Percentiles rank a stretch among this genome's conserved stretches.
Conservation (phyloP, 2,329 filamentous ascomycete species). For the Botryotinia globosa region DNA sequence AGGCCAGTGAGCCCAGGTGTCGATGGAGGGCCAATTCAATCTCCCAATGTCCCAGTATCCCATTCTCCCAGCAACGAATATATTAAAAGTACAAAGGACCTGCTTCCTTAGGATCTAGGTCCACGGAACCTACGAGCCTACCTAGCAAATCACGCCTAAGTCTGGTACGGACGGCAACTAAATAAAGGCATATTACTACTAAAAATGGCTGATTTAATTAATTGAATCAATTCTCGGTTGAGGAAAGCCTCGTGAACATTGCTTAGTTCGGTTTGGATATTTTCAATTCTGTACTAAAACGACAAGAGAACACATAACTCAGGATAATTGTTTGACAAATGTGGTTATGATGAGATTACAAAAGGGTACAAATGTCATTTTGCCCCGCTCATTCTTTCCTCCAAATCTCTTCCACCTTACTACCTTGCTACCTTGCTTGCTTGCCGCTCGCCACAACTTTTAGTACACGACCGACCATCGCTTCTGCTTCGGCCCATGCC, state of each 20-base stretch:
- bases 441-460: conserved; percentile 12
- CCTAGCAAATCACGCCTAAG: neutral
- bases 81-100: conserved; percentile 1
- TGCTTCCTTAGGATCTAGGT: conserved; percentile 6
- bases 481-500: conserved; percentile 20
- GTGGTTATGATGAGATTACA: conserved; percentile 1
- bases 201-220: neutral
- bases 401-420: neutral
- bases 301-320: neutral
- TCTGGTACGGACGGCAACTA: conserved; percentile 10
- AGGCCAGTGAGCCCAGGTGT: neutral
- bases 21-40: neutral
- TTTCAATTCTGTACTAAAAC: neutral
- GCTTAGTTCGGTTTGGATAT: neutral
- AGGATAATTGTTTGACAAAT: conserved; percentile 1
- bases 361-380: neutral
- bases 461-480: conserved; percentile 13
- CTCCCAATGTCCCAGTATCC: neutral
- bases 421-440: neutral
- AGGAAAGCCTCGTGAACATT: conserved; percentile 10
- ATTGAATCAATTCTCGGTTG: neutral
- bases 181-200: neutral
- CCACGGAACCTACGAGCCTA: neutral
- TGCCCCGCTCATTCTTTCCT: conserved; percentile 2
- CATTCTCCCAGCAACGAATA: neutral